These are phyloP conservation scores for Exophiala viscosa DNA, from an alignment of 2,329 filamentous ascomycete species.

Conservation along the genomic window DNA sequence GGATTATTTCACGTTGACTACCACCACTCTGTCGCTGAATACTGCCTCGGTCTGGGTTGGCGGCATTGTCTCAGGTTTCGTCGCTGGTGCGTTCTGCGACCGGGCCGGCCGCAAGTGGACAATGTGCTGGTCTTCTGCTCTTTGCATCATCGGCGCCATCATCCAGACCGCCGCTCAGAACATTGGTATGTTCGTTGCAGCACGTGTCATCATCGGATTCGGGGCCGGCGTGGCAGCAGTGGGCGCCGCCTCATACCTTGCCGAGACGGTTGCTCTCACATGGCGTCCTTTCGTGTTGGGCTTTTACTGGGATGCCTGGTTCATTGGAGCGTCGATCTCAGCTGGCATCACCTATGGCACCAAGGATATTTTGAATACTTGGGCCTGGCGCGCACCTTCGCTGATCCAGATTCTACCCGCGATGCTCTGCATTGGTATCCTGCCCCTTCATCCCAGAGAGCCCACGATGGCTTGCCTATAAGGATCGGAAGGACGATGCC, in stretches of 20 bases:
- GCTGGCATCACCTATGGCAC: constrained; percentile 45
- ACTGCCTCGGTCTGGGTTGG: constrained; percentile 31
- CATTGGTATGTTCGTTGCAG: constrained; percentile 34
- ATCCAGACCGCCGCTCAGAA: constrained; percentile 58
- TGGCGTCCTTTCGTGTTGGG: neutral
- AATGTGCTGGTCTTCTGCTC: constrained; percentile 35
- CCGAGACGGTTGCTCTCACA: constrained; percentile 5
- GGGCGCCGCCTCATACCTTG: constrained; percentile 3
- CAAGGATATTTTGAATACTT: constrained; percentile 29
- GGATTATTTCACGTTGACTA: constrained; percentile 22
- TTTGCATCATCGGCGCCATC: constrained; percentile 56
- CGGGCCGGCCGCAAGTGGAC: constrained; percentile 13
- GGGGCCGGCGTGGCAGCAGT: neutral
- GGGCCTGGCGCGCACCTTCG: constrained; percentile 15
- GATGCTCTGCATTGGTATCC: constrained; percentile 36
- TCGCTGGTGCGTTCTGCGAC: constrained; percentile 32
- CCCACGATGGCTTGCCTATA: constrained; percentile 27
- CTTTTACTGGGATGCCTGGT: neutral
- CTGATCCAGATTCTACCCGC: constrained; percentile 9
- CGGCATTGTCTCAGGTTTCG: constrained; percentile 35
- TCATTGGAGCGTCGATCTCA: constrained; percentile 36
- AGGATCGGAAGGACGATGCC: constrained; percentile 17
- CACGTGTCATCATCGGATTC: constrained; percentile 10
- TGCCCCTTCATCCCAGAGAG: constrained; percentile 32
- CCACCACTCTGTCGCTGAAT: constrained; percentile 17